A percentile compares a stretch with the other conserved stretches of the same genome.
phyloP scores from a whole-genome alignment of 768 basidiomycete genomes.

The Panaeolus cyanescens region DNA sequence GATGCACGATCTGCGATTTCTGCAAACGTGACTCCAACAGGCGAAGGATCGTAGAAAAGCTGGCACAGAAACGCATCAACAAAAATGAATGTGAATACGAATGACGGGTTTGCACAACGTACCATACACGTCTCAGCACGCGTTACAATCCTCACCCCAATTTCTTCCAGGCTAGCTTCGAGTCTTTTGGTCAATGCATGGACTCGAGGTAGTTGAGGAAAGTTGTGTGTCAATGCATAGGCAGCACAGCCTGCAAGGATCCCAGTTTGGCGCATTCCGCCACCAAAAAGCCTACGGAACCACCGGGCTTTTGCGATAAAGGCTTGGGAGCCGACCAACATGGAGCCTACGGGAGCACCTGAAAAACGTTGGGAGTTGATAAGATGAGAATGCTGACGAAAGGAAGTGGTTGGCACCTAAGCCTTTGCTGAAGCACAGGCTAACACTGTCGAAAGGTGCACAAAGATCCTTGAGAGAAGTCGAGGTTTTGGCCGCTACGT shows the following conservation, averaged over 20 bases:
- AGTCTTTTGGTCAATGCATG: conserved; percentile 74
- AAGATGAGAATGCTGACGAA: neutral
- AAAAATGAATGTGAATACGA: too few species aligned
- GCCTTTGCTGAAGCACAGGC: conserved; percentile 96
- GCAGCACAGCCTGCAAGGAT: conserved; percentile 80
- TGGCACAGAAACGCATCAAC: conserved; percentile 24
- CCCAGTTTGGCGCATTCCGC: conserved; percentile 95
- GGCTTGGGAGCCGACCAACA: conserved; percentile 76
- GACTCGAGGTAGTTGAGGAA: conserved; percentile 70
- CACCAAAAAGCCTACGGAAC: conserved; percentile 94
- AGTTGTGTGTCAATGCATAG: conserved; percentile 86
- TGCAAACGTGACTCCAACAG: conserved; percentile 67
- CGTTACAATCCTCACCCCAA: conserved; percentile 81
- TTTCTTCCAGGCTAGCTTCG: conserved; percentile 65
- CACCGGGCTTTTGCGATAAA: conserved; percentile 83
- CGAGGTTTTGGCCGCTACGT: conserved; percentile 77
- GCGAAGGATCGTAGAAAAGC: conserved; percentile 82
- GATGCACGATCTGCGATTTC: conserved; percentile 70
- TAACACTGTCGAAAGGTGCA: conserved; percentile 89
- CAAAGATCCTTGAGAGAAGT: conserved; percentile 74
- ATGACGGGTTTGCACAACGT: conserved; percentile 18
- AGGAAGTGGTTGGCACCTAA: conserved; percentile 63
- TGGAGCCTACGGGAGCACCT: conserved; percentile 83
- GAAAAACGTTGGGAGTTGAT: neutral
- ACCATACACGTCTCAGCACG: conserved; percentile 92